Base-by-base conservation (phyloP, 2,329 filamentous ascomycete species). In the Aphanoascus verrucosus region DNA sequence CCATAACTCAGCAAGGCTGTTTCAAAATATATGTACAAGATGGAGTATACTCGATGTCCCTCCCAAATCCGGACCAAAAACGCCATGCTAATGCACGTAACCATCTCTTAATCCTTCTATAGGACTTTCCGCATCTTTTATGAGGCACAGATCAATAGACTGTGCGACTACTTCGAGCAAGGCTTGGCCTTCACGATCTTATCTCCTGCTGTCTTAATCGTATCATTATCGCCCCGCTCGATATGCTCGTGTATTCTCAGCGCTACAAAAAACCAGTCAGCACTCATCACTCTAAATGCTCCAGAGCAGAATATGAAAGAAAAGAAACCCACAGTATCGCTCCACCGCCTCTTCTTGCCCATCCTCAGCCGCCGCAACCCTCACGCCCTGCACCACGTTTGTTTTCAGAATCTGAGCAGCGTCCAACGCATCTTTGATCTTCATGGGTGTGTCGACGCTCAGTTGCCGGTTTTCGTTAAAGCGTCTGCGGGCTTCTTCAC, bases 161-260 rank as follows among this genome's bases (percentile, higher is more conserved):
- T 48, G 8, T 49, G 28, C 20, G 12, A 41, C 15, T 57, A 44
- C 37, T 64, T 69, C 20, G 69, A 69, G 56, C 71, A 73, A 43
- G 69, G 62, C 60, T 72, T 71, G 52, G 71, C 63, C 61, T 70
- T 72, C 37, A 71, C 65, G 15, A 62, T 58, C 60, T 69, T 61
- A 34, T 63, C 62, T 1, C 71, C 75, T 1, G 77, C 77, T 49
- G 81, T 74, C 70, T 90, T 94, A 63, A 96, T 81, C 34, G 84
- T 87, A 62, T 96, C 89, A 65, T 98, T 98, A 71, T 97, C 86
- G 52, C 93, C 89, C 59, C 88, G 78, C 69, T 98, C 91, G 31
- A 85, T 98, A 59, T 94, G 75, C 57, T 94, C 80, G 68, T 97
- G 93, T 70, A 98, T 96, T 49, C 84, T 79, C 54, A 97, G 73